Conservation (phyloP, 2,329 filamentous ascomycete genomes). For the Talaromyces sp. region DNA sequence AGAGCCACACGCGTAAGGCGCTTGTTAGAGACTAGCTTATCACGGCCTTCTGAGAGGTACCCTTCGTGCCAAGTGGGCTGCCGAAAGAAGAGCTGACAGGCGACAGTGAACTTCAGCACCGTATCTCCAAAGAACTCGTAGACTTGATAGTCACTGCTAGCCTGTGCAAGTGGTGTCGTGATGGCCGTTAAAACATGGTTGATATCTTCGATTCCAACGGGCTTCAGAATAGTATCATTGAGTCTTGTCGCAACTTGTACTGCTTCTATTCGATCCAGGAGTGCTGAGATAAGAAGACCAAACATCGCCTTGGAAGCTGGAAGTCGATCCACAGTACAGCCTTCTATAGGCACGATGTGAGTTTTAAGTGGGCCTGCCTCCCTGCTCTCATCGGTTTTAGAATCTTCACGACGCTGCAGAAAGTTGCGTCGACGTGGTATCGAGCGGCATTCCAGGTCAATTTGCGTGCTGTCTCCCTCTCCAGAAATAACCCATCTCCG, state of each 20-base stretch:
- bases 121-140: slow-evolving; percentile 87
- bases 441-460: slow-evolving; percentile 29
- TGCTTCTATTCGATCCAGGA: slow-evolving; percentile 70
- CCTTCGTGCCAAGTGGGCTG: slow-evolving; percentile 74
- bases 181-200: slow-evolving; percentile 69
- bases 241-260: slow-evolving; percentile 66
- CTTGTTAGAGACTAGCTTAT: slow-evolving; percentile 72
- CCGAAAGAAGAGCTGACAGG: slow-evolving; percentile 64
- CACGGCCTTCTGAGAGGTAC: slow-evolving; percentile 69
- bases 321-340: slow-evolving; percentile 44
- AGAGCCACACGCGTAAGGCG: slow-evolving; percentile 69
- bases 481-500: slow-evolving; percentile 25
- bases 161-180: slow-evolving; percentile 63
- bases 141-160: slow-evolving; percentile 73
- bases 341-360: slow-evolving; percentile 22
- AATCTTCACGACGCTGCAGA: slow-evolving; percentile 15
- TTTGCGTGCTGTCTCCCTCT: not conserved
- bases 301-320: slow-evolving; percentile 52
- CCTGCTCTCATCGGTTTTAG: slow-evolving; percentile 7
- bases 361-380: slow-evolving; percentile 18
- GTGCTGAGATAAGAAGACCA: slow-evolving; percentile 68
- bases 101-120: slow-evolving; percentile 74
- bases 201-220: slow-evolving; percentile 58
- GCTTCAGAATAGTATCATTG: slow-evolving; percentile 55
- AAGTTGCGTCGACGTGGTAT: slow-evolving; percentile 34